Evolutionary conservation across 768 basidiomycete genomes (phyloP).

Genomic region (Tubosaeta sp.): DNA sequence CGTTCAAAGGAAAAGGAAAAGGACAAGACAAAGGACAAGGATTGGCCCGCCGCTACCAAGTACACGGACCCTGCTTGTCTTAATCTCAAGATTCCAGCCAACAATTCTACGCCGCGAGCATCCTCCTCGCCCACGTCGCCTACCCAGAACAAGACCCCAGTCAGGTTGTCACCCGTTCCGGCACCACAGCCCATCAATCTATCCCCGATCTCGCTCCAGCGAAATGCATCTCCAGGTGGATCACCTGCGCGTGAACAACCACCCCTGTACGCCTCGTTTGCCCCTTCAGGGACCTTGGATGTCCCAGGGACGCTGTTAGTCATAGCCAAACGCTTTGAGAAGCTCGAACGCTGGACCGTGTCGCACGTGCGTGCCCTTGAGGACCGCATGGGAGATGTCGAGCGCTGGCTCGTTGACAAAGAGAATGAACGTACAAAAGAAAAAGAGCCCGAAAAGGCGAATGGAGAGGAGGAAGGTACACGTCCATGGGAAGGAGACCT

Average conservation of each 20-base stretch:
- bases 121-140: slow-evolving; percentile 57
- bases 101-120: slow-evolving; percentile 44
- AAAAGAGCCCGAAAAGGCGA: slow-evolving; percentile 36
- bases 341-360: slow-evolving; percentile 87
- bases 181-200: slow-evolving; percentile 46
- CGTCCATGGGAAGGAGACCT: slow-evolving; percentile 36
- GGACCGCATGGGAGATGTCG: slow-evolving; percentile 89
- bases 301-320: slow-evolving; percentile 68
- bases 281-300: slow-evolving; percentile 65
- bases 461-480: slow-evolving; percentile 4
- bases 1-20: slow-evolving; percentile 49
- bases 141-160: slow-evolving; percentile 41
- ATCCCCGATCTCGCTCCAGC: slow-evolving; percentile 61
- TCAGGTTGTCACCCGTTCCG: slow-evolving; percentile 32
- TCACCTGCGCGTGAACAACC: slow-evolving; percentile 46
- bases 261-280: slow-evolving; percentile 77
- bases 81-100: slow-evolving; percentile 51
- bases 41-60: slow-evolving; percentile 58
- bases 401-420: slow-evolving; percentile 83
- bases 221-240: slow-evolving; percentile 36
- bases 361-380: slow-evolving; percentile 86
- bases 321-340: slow-evolving; percentile 76
- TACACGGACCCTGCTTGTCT: slow-evolving; percentile 54
- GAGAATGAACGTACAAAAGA: slow-evolving; percentile 52
- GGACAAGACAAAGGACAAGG: slow-evolving; percentile 42